phyloP scores from a whole-genome alignment of 2,329 filamentous ascomycete species.

The Leptodontidium sp. region DNA sequence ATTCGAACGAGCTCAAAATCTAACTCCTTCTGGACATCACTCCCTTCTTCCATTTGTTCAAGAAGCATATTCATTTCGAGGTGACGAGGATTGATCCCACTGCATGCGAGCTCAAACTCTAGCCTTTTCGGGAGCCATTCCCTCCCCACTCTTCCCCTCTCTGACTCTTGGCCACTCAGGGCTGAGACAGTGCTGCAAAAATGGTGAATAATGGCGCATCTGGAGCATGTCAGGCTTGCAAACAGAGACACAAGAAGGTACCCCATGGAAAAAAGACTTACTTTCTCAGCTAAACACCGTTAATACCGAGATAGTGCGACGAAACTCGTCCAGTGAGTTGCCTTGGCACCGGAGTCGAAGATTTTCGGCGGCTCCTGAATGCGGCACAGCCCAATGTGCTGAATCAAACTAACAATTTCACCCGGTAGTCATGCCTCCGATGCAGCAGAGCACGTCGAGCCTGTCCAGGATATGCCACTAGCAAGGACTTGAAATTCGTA shows the following conservation, averaged over 20 bases:
- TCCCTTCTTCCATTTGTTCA: neutral
- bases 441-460: neutral
- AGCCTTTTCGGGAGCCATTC: neutral
- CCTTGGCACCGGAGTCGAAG: neutral
- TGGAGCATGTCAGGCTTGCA: conserved; percentile 11
- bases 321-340: conserved; percentile 9
- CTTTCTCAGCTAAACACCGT: neutral
- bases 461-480: neutral
- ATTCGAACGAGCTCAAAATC: neutral
- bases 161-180: neutral
- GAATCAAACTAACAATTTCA: neutral
- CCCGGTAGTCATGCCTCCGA: conserved; percentile 7
- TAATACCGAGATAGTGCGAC: conserved; percentile 9
- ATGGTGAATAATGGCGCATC: conserved; percentile 20
- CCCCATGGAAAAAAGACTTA: neutral
- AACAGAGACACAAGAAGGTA: conserved; percentile 18
- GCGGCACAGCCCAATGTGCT: too few relatives aligned
- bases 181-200: neutral
- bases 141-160: neutral
- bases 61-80: neutral
- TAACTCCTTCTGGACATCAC: conserved; percentile 4
- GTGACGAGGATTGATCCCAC: too few relatives aligned
- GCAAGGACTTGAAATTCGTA: conserved; percentile 9
- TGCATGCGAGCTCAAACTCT: conserved; percentile 11
- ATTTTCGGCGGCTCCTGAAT: neutral